These are phyloP conservation scores for Clonostachys solani DNA, from an alignment of 2,329 filamentous ascomycete genomes.

Conservation along the genomic window DNA sequence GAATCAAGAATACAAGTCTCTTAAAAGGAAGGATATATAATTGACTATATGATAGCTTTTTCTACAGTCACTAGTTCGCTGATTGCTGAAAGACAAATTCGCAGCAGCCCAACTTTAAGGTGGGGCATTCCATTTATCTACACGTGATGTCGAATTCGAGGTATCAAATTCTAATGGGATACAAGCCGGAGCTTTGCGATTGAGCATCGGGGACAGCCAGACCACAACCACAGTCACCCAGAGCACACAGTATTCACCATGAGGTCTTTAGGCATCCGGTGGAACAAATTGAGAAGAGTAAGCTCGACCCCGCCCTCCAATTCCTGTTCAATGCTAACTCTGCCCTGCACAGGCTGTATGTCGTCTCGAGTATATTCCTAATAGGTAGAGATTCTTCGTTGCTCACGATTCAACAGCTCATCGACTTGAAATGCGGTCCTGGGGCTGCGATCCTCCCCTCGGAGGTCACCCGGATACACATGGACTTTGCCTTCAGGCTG, in stretches of 20 bases:
- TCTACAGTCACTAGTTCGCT: neutral
- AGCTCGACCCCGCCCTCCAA: constrained; percentile 22
- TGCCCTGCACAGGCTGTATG: constrained; percentile 6
- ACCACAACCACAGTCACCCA: neutral
- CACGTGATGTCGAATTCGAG: neutral
- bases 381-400: neutral
- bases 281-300: constrained; percentile 71
- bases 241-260: constrained; percentile 14
- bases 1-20: too few relatives aligned
- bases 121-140: neutral
- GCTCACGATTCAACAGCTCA: constrained; percentile 46
- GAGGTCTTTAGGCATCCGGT: constrained; percentile 57
- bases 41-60: too few relatives aligned
- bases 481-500: constrained; percentile 63
- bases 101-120: neutral
- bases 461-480: constrained; percentile 69
- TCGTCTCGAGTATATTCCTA: neutral
- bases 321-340: neutral
- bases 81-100: neutral
- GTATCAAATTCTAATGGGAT: neutral
- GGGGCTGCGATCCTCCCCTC: constrained; percentile 79
- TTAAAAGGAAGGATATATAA: too few relatives aligned
- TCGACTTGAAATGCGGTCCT: constrained; percentile 72
- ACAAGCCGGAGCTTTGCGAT: neutral
- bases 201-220: constrained; percentile 3